Base-by-base conservation (phyloP, 2,329 filamentous ascomycete genomes). In the Monilinia aucupariae region DNA sequence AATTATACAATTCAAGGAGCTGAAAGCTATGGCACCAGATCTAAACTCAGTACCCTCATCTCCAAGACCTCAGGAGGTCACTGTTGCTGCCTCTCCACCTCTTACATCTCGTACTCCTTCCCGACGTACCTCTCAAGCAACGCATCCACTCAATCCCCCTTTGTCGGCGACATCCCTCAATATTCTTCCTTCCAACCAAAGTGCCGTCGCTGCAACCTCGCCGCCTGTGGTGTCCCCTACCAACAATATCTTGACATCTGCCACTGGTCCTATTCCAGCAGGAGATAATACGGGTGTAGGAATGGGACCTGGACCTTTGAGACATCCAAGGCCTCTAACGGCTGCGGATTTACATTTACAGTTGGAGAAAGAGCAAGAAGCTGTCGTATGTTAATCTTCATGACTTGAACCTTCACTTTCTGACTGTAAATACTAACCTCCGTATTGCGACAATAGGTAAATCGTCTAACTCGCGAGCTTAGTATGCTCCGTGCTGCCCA, bases 361-460 rank as follows among this genome's bases (percentile, higher is more conserved):
- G 77, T 81, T 97, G 32, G 93, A 97, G 76, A 94, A 96, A 76
- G 93, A 97, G 74, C 92, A 97, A 71, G 93, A 97, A 76, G 90
- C 92, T 43, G 88, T 97, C 71, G 92, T 94, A 81, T 67, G 85
- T 78, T 25, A n/a, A 47, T 47, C 34, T 22, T 17, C 7, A 17
- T 20, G 15, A 30, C 20, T 6, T 25, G 13, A 20, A 25, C 8
- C n/a, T 7, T 52, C 12, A 8, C 6, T 17, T 32, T 49, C 6
- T 41, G 17, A 8, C 37, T 9, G 13, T 37, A 13, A 15, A 12
- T 61, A 55, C 53, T 61, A 52, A 59, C 30, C 17, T 60, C 53
- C 63, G 27, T 48, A 61, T 30, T 58, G 13, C 30, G 30, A 34
- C 22, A 6, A 25, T 72, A 93, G 91, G 90, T 97, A 65, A 97